Conservation (phyloP, 345 rosid species). For the Zanthoxylum bungeanum region DNA sequence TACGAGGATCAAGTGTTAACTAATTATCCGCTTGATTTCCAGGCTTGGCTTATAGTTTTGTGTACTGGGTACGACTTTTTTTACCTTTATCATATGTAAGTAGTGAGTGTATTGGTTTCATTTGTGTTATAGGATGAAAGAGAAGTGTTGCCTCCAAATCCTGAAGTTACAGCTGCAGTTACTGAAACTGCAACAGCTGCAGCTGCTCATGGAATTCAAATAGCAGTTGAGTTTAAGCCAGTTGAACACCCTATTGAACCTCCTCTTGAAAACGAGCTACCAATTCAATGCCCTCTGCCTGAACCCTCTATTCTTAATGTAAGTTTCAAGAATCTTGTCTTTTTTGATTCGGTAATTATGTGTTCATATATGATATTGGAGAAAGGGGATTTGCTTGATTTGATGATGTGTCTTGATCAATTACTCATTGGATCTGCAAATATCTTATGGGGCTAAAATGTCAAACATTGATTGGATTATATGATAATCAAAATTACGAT, state of each 20-base stretch:
- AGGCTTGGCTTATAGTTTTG: no score
- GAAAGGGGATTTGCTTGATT: background rate
- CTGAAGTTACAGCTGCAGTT: constrained; percentile 35
- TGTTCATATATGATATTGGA: background rate
- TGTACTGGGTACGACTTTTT: no score
- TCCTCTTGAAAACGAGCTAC: constrained; percentile 72
- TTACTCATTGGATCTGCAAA: background rate
- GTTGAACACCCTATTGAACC: constrained; percentile 94
- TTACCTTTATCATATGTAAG: background rate
- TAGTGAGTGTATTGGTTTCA: background rate
- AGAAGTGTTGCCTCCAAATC: constrained; percentile 56
- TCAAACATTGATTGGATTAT: background rate
- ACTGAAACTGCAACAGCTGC: constrained; percentile 37
- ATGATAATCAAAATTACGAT: background rate
- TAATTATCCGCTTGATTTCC: no score
- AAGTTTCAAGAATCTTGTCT: constrained; percentile 15
- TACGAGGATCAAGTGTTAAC: no score
- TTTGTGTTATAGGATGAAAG: constrained; percentile 54
- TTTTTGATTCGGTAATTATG: background rate
- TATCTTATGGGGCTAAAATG: background rate
- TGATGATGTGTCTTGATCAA: background rate
- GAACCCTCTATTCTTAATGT: constrained; percentile 96
- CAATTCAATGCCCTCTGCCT: constrained; percentile 83
- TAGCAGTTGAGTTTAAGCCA: constrained; percentile 85
- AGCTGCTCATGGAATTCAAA: constrained; percentile 81